A percentile compares a stretch with the other conserved stretches of the same genome.
Evolutionary conservation across 331 rosid genomes (phyloP).

Genomic region (Quercus lobata): DNA sequence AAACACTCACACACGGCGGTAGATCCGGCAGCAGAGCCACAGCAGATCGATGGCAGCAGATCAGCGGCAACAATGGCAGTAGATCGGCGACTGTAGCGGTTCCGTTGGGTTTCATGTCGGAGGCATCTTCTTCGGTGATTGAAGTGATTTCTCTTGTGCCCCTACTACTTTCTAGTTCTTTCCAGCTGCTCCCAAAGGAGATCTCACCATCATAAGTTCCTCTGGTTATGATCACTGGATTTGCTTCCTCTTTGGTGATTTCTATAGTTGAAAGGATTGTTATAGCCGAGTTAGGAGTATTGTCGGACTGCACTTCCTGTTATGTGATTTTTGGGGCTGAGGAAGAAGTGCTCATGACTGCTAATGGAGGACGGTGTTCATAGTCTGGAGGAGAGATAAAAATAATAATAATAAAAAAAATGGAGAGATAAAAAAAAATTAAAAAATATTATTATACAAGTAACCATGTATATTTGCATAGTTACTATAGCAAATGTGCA

Average conservation of each 20-base stretch:
- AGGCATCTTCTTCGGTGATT: conserved; percentile 37
- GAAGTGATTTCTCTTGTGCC: conserved; percentile 36
- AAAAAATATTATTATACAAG: no score
- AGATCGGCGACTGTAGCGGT: accelerated
- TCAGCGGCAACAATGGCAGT: no score
- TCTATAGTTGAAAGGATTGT: conserved; percentile 8
- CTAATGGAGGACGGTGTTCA: background rate
- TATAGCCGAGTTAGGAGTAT: background rate
- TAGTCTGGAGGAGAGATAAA: background rate
- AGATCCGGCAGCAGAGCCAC: no score
- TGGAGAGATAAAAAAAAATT: no score
- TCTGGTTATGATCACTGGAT: conserved; percentile 21
- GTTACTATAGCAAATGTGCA: no score
- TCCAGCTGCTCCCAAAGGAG: conserved; percentile 65
- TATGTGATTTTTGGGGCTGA: conserved; percentile 10
- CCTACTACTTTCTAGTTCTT: conserved; percentile 26
- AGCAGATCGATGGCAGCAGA: no score
- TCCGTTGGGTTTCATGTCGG: no score
- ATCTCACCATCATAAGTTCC: conserved; percentile 55
- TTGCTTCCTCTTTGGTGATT: conserved; percentile 21
- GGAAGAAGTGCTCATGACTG: background rate
- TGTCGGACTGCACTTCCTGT: background rate
- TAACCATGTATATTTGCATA: no score
- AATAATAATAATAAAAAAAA: no score
- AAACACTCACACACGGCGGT: no score